Conservation (phyloP, 495 filamentous ascomycete species). For the Penicillium tannophilum region DNA sequence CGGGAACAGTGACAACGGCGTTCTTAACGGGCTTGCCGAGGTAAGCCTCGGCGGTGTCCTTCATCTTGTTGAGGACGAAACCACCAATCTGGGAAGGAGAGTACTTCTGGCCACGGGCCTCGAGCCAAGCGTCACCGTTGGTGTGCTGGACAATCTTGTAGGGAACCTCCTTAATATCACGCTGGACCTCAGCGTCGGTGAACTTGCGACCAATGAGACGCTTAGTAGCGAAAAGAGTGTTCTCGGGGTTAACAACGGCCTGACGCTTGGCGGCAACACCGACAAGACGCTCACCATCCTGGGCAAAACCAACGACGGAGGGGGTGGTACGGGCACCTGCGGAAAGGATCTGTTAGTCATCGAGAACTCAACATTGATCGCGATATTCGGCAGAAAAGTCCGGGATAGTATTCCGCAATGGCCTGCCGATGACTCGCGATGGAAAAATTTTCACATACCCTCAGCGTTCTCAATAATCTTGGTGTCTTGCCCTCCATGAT, state of each 20-base stretch:
- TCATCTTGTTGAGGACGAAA: constrained; percentile 97
- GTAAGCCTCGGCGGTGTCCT: constrained; percentile 93
- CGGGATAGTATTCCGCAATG: background rate
- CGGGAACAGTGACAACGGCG: constrained; percentile 93
- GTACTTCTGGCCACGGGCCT: constrained; percentile 95
- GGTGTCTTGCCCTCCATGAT: constrained; percentile 94
- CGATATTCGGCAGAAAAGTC: background rate
- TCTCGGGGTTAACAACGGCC: constrained; percentile 98
- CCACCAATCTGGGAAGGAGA: constrained; percentile 98
- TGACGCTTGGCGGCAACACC: constrained; percentile 99
- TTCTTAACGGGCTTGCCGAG: constrained; percentile 89
- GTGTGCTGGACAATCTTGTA: constrained; percentile 99
- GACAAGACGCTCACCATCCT: constrained; percentile 95
- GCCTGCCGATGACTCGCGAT: constrained; percentile 13
- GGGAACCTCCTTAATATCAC: constrained; percentile 96
- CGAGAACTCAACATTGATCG: background rate
- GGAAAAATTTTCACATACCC: constrained; percentile 58
- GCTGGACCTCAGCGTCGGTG: constrained; percentile 93
- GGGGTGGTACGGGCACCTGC: constrained; percentile 93
- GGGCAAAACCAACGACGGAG: constrained; percentile 94
- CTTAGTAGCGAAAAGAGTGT: constrained; percentile 99
- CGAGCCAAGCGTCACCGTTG: constrained; percentile 98
- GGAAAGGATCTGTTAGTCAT: constrained; percentile 17
- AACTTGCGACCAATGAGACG: constrained; percentile 99
- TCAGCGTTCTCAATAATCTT: constrained; percentile 98